Evolutionary conservation across 1,284 basidiomycete genomes (phyloP).

Genomic region (Trichosporon ovoides): DNA sequence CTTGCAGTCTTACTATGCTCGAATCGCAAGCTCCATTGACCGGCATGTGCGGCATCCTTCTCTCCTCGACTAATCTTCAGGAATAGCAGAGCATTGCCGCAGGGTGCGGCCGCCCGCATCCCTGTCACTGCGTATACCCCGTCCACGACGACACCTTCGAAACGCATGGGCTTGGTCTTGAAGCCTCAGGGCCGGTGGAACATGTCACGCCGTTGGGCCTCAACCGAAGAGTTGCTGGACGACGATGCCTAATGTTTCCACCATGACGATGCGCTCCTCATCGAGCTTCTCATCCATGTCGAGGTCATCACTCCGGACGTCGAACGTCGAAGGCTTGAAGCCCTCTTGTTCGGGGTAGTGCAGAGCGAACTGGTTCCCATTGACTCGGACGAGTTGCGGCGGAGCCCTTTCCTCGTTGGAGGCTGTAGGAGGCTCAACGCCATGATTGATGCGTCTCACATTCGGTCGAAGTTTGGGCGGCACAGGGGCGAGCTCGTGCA

Average conservation of each 20-base stretch:
- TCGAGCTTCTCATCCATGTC: not conserved
- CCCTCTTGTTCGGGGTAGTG: not conserved
- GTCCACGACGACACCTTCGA: too few species aligned
- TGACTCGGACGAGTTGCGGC: not conserved
- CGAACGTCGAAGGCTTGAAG: not conserved
- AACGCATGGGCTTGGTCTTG: too few species aligned
- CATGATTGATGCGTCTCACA: not conserved
- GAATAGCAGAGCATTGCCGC: too few species aligned
- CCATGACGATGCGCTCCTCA: conserved; percentile 4
- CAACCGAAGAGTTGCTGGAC: conserved; percentile 2
- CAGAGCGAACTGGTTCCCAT: not conserved
- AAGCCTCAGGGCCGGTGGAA: too few species aligned
- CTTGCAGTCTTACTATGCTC: too few species aligned
- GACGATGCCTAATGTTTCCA: not conserved
- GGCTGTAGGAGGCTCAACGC: not conserved
- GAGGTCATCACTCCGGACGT: not conserved
- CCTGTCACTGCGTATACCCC: too few species aligned
- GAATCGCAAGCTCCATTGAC: too few species aligned
- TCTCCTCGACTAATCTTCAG: too few species aligned
- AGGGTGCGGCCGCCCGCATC: too few species aligned
- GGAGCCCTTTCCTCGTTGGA: not conserved
- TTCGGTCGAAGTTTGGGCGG: not conserved
- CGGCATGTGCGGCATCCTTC: too few species aligned
- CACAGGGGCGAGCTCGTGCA: not conserved
- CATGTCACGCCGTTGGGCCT: not conserved